Conservation (phyloP, 106 monocot genomes). For the Dioscorea alata region DNA sequence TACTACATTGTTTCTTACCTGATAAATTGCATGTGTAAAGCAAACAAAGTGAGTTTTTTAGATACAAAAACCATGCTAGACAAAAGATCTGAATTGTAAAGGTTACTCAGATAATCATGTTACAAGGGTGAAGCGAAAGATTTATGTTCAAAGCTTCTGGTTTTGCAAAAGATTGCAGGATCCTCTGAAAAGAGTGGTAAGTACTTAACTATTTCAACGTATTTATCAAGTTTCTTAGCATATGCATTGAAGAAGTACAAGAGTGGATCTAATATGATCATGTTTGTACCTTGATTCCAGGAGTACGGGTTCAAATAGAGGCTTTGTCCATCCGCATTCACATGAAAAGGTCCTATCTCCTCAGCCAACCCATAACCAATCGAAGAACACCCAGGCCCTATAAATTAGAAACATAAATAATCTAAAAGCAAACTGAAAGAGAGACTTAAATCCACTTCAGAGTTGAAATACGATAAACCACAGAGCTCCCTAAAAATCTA, state of each 20-base stretch:
- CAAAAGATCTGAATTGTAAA: not conserved
- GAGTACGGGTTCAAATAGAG: constrained; percentile 84
- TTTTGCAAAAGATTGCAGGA: not conserved
- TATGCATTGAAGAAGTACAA: too few species aligned
- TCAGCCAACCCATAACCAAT: constrained; percentile 91
- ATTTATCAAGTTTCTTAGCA: too few species aligned
- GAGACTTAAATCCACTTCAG: not conserved
- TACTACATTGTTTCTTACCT: not conserved
- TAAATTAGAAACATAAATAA: not conserved
- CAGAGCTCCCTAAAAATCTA: not conserved
- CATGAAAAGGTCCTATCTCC: constrained; percentile 94
- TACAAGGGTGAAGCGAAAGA: not conserved
- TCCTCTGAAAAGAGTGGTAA: not conserved
- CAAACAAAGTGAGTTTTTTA: not conserved
- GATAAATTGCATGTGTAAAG: not conserved
- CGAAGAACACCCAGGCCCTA: constrained; percentile 96
- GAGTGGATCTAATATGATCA: too few species aligned
- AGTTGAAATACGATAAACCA: not conserved
- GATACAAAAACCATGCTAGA: not conserved
- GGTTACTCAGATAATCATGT: not conserved
- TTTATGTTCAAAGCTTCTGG: not conserved
- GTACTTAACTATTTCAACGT: too few species aligned
- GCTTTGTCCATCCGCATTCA: constrained; percentile 75
- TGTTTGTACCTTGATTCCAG: constrained; percentile 75
- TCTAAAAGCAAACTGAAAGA: not conserved